Percentiles rank a stretch among this genome's conserved stretches.
phyloP scores from a whole-genome alignment of 2,329 filamentous ascomycete genomes.

The Fusarium torulosum region DNA sequence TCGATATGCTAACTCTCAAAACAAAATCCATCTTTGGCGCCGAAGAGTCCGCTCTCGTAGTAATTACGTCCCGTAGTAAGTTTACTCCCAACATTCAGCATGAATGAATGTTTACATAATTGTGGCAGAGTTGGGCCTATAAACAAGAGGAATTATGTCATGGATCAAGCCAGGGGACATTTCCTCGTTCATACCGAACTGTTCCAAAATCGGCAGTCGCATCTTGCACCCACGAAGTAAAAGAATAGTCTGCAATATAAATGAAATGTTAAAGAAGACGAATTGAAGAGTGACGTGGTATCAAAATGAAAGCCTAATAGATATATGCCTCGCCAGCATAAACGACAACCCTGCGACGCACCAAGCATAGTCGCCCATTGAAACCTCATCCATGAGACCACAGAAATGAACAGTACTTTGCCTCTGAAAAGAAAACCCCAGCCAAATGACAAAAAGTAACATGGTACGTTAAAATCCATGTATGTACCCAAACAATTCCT shows the following conservation, averaged over 20 bases:
- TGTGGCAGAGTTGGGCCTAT: neutral
- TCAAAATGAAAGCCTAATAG: slow-evolving; percentile 49
- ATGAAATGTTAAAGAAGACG: slow-evolving; percentile 33
- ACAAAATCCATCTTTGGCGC: neutral
- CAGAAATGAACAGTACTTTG: slow-evolving; percentile 33
- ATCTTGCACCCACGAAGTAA: neutral
- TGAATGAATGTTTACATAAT: neutral
- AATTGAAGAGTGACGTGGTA: slow-evolving; percentile 49
- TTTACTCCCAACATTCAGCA: neutral
- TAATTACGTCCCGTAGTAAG: neutral
- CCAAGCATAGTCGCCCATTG: slow-evolving; percentile 33
- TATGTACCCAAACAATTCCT: slow-evolving; percentile 24
- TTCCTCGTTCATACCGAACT: neutral
- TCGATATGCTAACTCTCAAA: neutral
- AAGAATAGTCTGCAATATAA: neutral
- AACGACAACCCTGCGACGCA: slow-evolving; percentile 39
- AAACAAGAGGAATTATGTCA: neutral
- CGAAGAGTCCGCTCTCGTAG: neutral
- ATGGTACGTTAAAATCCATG: slow-evolving; percentile 38
- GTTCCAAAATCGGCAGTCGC: neutral
- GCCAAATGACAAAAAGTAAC: slow-evolving; percentile 35
- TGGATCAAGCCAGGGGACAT: neutral
- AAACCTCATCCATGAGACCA: slow-evolving; percentile 35
- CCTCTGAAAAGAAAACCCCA: slow-evolving; percentile 29
- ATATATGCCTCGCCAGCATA: slow-evolving; percentile 45